These are phyloP conservation scores for Cutaneotrichosporon sp. DNA, from an alignment of 1,284 basidiomycete species.

Conservation along the genomic window DNA sequence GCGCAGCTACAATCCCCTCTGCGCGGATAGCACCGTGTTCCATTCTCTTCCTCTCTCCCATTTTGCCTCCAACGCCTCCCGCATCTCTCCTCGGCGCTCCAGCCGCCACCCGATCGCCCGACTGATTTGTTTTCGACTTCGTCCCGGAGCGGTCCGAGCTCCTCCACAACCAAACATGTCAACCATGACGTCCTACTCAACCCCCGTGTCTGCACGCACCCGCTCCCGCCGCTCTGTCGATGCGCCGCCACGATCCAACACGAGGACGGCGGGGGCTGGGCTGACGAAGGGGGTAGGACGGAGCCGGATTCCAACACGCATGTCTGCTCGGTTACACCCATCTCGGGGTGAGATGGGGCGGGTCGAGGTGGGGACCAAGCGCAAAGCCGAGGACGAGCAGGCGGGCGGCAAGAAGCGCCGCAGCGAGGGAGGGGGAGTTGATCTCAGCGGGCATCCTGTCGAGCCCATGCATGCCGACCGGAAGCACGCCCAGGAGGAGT, in stretches of 20 bases:
- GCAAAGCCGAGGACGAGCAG: background rate
- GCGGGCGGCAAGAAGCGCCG: background rate
- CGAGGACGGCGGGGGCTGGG: too few relatives aligned
- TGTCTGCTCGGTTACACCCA: too few relatives aligned
- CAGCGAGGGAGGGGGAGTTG: background rate
- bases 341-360: too few relatives aligned
- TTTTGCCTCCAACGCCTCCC: background rate
- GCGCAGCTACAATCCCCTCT: background rate
- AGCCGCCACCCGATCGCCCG: background rate
- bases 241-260: too few relatives aligned
- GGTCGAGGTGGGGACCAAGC: background rate
- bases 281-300: too few relatives aligned
- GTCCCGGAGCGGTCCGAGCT: too few relatives aligned
- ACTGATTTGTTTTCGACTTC: constrained; percentile 6
- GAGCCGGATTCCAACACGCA: background rate
- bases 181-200: background rate
- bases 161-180: background rate
- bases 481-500: too few relatives aligned
- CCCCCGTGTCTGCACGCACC: constrained; percentile 7
- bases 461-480: background rate
- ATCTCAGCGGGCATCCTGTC: background rate
- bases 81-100: background rate
- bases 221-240: constrained; percentile 10
- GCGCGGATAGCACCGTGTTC: background rate
- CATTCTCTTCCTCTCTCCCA: background rate